These are phyloP conservation scores for Lipomyces kockii DNA, from an alignment of 805 yeast species.

Conservation along the genomic window DNA sequence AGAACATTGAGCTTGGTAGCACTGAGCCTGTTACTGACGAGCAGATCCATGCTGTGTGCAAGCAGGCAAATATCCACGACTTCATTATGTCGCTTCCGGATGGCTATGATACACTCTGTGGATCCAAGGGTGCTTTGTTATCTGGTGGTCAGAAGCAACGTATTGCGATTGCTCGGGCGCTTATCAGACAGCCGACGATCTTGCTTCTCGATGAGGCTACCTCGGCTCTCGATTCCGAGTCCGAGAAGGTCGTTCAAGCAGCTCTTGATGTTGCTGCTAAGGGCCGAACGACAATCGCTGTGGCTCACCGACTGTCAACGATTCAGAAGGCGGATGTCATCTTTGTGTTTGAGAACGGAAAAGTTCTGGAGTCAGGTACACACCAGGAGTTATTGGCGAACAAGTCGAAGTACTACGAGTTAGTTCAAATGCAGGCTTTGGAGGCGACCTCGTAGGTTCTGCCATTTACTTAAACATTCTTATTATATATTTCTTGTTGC, in stretches of 20 bases:
- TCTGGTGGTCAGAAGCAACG: slow-evolving; percentile 83
- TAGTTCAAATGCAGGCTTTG: slow-evolving; percentile 51
- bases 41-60: slow-evolving; percentile 53
- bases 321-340: slow-evolving; percentile 67
- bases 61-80: slow-evolving; percentile 62
- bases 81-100: slow-evolving; percentile 61
- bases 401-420: slow-evolving; percentile 47
- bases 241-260: slow-evolving; percentile 75
- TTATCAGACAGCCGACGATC: slow-evolving; percentile 67
- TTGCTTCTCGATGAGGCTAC: slow-evolving; percentile 73
- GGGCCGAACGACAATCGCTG: slow-evolving; percentile 78
- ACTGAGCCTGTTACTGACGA: slow-evolving; percentile 48
- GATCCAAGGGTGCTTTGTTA: slow-evolving; percentile 60
- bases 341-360: slow-evolving; percentile 64
- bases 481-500: neutral
- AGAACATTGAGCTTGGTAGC: slow-evolving; percentile 60
- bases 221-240: slow-evolving; percentile 67
- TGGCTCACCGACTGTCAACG: slow-evolving; percentile 81
- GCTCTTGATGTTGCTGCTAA: slow-evolving; percentile 70
- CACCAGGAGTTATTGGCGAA: slow-evolving; percentile 53
- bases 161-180: slow-evolving; percentile 74
- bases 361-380: slow-evolving; percentile 62
- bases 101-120: slow-evolving; percentile 62
- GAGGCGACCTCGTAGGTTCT: slow-evolving; percentile 32
- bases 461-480: neutral